Percentiles rank a stretch among this genome's conserved stretches.
phyloP scores from a whole-genome alignment of 352 stramenopile species.

The Globisporangium polare region DNA sequence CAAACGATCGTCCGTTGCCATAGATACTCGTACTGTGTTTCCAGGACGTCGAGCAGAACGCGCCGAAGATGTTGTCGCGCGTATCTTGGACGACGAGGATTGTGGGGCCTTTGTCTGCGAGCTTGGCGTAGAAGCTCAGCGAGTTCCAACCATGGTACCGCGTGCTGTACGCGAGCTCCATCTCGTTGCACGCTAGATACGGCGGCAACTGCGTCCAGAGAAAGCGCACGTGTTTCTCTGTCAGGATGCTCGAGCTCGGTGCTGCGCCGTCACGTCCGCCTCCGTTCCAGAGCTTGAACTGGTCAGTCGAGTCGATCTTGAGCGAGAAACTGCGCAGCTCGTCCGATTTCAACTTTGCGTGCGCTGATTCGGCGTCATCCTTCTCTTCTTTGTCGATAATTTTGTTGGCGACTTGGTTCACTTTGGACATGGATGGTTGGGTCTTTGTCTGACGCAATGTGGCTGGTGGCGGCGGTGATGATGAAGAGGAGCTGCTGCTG shows the following conservation, averaged over 20 bases:
- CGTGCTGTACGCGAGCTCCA: slow-evolving; percentile 65
- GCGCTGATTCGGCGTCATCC: too few relatives aligned
- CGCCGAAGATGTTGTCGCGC: slow-evolving; percentile 67
- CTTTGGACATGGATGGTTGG: too few relatives aligned
- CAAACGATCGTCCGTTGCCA: slow-evolving; percentile 73
- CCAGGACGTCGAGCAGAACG: slow-evolving; percentile 68
- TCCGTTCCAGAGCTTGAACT: slow-evolving; percentile 41
- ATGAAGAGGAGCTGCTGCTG: slow-evolving; percentile 1
- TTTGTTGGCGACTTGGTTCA: too few relatives aligned
- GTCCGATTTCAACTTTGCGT: neutral
- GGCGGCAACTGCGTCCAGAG: slow-evolving; percentile 53
- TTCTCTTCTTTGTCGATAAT: too few relatives aligned
- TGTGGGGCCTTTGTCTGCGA: slow-evolving; percentile 61
- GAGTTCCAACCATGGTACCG: slow-evolving; percentile 65
- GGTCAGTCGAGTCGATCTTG: slow-evolving; percentile 47
- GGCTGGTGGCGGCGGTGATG: neutral
- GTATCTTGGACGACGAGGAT: slow-evolving; percentile 67
- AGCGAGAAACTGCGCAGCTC: slow-evolving; percentile 44
- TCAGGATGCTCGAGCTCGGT: slow-evolving; percentile 54
- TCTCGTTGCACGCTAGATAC: slow-evolving; percentile 65
- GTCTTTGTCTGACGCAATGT: too few relatives aligned
- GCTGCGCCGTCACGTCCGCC: slow-evolving; percentile 16
- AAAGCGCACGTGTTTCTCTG: slow-evolving; percentile 64
- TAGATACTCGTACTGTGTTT: slow-evolving; percentile 47
- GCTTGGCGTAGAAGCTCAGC: slow-evolving; percentile 56